Evolutionary conservation across 2,329 filamentous ascomycete genomes (phyloP).

Genomic region (Xenoacremonium recifei): DNA sequence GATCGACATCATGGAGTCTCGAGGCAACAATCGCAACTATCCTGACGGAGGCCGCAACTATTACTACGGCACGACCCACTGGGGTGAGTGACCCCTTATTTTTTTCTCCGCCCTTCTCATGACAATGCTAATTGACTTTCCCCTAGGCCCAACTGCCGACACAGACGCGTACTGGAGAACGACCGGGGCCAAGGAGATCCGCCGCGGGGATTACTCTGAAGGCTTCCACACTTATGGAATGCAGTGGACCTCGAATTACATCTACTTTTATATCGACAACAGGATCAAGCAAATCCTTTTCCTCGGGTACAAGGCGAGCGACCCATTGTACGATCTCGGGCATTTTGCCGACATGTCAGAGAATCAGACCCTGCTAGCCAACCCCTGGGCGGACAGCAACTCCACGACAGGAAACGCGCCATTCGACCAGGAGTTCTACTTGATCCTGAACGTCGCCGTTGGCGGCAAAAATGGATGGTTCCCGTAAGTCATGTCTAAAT

Average conservation of each 20-base stretch:
- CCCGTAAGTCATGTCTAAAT: slow-evolving; percentile 25
- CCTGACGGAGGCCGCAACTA: slow-evolving; percentile 46
- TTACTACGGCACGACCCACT: slow-evolving; percentile 45
- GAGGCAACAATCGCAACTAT: slow-evolving; percentile 50
- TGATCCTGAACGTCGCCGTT: slow-evolving; percentile 52
- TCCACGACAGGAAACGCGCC: slow-evolving; percentile 42
- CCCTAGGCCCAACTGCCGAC: slow-evolving; percentile 19
- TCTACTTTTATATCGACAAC: too few relatives aligned
- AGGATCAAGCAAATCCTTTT: slow-evolving; percentile 40
- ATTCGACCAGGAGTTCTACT: slow-evolving; percentile 51
- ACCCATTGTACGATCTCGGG: slow-evolving; percentile 41
- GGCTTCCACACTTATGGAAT: too few relatives aligned
- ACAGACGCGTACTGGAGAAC: slow-evolving; percentile 35
- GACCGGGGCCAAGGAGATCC: slow-evolving; percentile 29
- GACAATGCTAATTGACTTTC: background rate
- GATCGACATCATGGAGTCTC: slow-evolving; percentile 51
- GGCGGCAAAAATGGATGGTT: slow-evolving; percentile 50
- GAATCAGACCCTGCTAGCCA: slow-evolving; percentile 39
- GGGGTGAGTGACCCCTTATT: slow-evolving; percentile 41
- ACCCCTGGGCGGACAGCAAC: slow-evolving; percentile 43
- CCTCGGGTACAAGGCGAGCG: slow-evolving; percentile 31
- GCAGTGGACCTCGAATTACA: too few relatives aligned
- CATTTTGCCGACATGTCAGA: slow-evolving; percentile 38
- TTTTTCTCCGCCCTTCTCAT: too few relatives aligned
- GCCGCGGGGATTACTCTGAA: too few relatives aligned